A percentile compares a stretch with the other conserved stretches of the same genome.
These are phyloP conservation scores for Talaromyces sp. DNA, from an alignment of 2,329 filamentous ascomycete genomes.

Conservation along the genomic window DNA sequence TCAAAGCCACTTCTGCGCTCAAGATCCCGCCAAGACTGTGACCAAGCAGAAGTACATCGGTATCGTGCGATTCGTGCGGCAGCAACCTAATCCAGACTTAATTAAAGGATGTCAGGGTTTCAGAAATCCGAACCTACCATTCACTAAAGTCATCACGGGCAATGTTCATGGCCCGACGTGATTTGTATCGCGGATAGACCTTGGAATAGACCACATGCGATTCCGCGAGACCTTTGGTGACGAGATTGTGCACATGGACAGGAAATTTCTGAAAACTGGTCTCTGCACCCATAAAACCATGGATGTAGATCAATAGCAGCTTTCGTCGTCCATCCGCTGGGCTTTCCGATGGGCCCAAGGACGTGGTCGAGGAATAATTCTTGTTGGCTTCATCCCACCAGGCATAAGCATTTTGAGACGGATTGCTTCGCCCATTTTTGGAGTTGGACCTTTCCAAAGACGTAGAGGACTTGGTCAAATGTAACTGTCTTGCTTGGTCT, in stretches of 20 bases:
- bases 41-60: constrained; percentile 77
- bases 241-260: constrained; percentile 73
- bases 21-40: constrained; percentile 89
- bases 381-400: background rate
- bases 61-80: constrained; percentile 67
- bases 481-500: background rate
- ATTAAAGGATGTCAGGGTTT: background rate
- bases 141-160: constrained; percentile 77
- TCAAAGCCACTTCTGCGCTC: constrained; percentile 70
- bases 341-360: background rate
- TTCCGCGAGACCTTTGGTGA: constrained; percentile 61
- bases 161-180: constrained; percentile 47
- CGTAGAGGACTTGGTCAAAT: background rate
- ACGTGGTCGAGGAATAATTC: constrained; percentile 1
- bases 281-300: constrained; percentile 86
- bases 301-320: constrained; percentile 75
- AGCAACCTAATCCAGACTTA: constrained; percentile 49
- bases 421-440: constrained; percentile 13
- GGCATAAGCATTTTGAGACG: constrained; percentile 12
- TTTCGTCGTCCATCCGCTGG: constrained; percentile 35
- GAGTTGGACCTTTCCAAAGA: background rate
- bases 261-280: constrained; percentile 85
- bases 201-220: constrained; percentile 82
- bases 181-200: constrained; percentile 43
- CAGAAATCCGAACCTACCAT: constrained; percentile 50